phyloP scores from a whole-genome alignment of 352 stramenopile genomes.

The Pythium brachiatum region DNA sequence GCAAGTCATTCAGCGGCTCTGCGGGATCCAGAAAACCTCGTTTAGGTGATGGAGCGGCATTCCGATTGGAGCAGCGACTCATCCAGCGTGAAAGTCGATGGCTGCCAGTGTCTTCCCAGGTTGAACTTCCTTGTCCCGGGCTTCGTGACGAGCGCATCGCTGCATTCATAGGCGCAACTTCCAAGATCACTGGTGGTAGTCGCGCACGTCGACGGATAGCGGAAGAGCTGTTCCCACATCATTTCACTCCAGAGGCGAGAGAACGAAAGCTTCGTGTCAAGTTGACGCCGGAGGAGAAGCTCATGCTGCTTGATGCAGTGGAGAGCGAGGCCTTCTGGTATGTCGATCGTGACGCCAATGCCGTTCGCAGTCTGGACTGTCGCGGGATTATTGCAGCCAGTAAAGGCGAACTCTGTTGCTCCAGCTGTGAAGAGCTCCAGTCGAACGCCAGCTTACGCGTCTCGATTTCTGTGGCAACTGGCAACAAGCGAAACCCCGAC shows the following conservation, averaged over 20 bases:
- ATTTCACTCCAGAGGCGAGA: conserved; percentile 29
- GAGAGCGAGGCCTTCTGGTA: conserved; percentile 76
- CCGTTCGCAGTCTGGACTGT: conserved; percentile 70
- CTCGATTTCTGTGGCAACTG: conserved; percentile 17
- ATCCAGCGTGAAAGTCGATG: conserved; percentile 57
- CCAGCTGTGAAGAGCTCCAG: conserved; percentile 42
- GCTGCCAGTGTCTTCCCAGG: conserved; percentile 39
- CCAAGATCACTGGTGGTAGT: conserved; percentile 64
- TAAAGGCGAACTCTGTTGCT: conserved; percentile 44
- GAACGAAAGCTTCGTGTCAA: conserved; percentile 18
- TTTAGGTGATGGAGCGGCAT: conserved; percentile 22
- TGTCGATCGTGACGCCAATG: conserved; percentile 72
- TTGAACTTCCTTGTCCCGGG: conserved; percentile 59
- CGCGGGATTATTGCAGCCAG: conserved; percentile 39
- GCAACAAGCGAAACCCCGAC: neutral
- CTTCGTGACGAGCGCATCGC: conserved; percentile 55
- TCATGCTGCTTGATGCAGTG: conserved; percentile 70
- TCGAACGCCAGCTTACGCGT: conserved; percentile 52
- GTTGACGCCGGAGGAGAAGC: conserved; percentile 36
- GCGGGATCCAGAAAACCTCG: conserved; percentile 22
- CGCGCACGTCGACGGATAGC: conserved; percentile 63
- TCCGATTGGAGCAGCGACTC: conserved; percentile 37
- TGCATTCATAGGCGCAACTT: conserved; percentile 47
- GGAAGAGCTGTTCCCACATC: conserved; percentile 64
- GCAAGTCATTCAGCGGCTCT: conserved; percentile 3